phyloP scores from a whole-genome alignment of 495 filamentous ascomycete genomes.

The Chaetomidium leptoderma region DNA sequence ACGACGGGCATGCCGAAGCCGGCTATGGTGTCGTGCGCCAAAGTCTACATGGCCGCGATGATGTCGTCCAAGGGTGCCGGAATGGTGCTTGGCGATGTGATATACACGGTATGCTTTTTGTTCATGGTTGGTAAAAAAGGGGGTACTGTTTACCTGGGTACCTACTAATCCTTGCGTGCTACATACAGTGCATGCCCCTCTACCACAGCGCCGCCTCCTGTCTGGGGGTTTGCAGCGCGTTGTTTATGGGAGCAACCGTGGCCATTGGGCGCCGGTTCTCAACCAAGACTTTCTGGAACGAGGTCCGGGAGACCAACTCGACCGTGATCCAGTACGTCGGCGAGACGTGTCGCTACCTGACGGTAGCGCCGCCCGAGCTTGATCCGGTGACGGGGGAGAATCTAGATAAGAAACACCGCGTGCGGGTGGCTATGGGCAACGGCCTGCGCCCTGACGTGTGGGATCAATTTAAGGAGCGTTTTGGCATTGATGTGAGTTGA shows the following conservation, averaged over 20 bases:
- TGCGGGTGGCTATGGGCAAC: conserved; percentile 81
- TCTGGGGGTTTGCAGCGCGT: conserved; percentile 57
- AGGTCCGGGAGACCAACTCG: conserved; percentile 64
- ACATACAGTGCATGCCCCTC: conserved; percentile 74
- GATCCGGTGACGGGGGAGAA: conserved; percentile 63
- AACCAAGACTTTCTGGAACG: conserved; percentile 74
- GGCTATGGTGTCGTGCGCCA: conserved; percentile 76
- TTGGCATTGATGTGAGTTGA: conserved; percentile 58
- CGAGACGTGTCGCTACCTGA: conserved; percentile 87
- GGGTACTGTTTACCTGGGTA: not conserved
- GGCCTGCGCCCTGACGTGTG: conserved; percentile 90
- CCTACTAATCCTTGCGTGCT: too few relatives aligned
- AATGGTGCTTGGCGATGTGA: conserved; percentile 55
- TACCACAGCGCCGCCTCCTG: conserved; percentile 82
- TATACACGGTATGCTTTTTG: conserved; percentile 64
- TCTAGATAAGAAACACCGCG: conserved; percentile 69
- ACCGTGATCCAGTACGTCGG: conserved; percentile 93
- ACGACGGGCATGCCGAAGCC: conserved; percentile 92
- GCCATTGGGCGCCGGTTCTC: conserved; percentile 77
- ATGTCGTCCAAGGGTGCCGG: conserved; percentile 55
- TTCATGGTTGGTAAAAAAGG: not conserved
- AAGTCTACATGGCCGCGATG: conserved; percentile 49
- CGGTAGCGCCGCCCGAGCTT: conserved; percentile 63
- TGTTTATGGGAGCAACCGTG: conserved; percentile 59
- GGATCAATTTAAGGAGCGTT: conserved; percentile 80